Base-by-base conservation (phyloP, 2,329 filamentous ascomycete species). In the Xylariaceae sp. region DNA sequence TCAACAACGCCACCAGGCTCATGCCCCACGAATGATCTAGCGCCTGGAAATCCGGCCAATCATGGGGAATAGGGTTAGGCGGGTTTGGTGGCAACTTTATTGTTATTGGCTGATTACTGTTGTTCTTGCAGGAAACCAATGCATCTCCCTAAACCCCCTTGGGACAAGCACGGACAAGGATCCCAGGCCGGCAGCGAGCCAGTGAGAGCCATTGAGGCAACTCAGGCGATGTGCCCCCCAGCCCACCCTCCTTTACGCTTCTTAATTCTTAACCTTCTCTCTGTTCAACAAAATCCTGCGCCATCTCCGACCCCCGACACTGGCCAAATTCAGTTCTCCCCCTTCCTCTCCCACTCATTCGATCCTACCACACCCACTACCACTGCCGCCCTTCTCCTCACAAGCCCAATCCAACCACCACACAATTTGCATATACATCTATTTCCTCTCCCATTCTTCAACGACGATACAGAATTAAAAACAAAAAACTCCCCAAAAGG, bases 231-330 rank as follows among this genome's bases (percentile, higher is more conserved):
- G 44, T 36, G 36, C 53, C 45, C 43, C 44, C 50, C 46, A 44
- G 41, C 28, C 58, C 44, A 53, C 52, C 61, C 61, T 46, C 55
- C 54, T 48, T 49, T 47, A 53, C 51, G 56, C 51, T 45, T 58
- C 33, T 36, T 36, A 16, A n/a, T n/a, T n/a, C 59, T 54, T 17
- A 28, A 26, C 47, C 53, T 43, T 56, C 50, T 50, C 47, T 58
- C 31, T 61, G 43, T 64, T 62, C 53, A 62, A 62, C 61, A 64
- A 64, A 64, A 64, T 60, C 61, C 61, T 60, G 60, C 51, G 52
- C 55, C 56, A 34, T 56, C 49, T 60, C 61, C 59, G 53, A 53
- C 45, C 59, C 55, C 59, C 56, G 49, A 62, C 56, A 16, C 31
- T 33, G 51, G 49, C 56, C 56, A 41, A 53, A 28, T 48, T 54